These are phyloP conservation scores for Eucalyptus tenuipes DNA, from an alignment of 345 rosid genomes.

Conservation along the genomic window DNA sequence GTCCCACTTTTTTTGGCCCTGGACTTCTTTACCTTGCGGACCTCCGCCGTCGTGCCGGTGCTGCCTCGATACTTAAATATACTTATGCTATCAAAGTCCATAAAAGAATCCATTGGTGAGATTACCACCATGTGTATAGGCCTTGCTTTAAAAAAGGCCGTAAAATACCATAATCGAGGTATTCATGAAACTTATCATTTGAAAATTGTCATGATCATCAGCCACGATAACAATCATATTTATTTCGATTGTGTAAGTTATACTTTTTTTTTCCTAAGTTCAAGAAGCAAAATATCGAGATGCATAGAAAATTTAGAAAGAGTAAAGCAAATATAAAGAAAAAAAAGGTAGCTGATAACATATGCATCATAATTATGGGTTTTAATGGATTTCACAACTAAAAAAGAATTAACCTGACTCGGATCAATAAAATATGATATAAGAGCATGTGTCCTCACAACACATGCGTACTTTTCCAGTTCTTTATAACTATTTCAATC, in stretches of 20 bases:
- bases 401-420: not conserved
- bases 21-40: not conserved
- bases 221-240: not conserved
- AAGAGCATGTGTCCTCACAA: not conserved
- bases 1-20: not conserved
- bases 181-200: not conserved
- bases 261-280: not conserved
- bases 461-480: not conserved
- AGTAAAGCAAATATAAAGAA: not conserved
- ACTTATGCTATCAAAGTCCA: no score
- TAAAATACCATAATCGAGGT: not conserved
- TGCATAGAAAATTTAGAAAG: not conserved
- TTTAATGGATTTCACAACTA: not conserved
- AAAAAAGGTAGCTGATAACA: no score
- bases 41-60: not conserved
- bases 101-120: not conserved
- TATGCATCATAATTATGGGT: not conserved
- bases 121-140: not conserved
- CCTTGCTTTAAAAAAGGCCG: not conserved
- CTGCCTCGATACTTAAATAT: no score
- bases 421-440: not conserved
- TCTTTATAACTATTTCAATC: not conserved
- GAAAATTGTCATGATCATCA: not conserved
- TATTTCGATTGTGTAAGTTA: not conserved
- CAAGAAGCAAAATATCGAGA: not conserved